Percentiles rank a stretch among this genome's conserved stretches.
Evolutionary conservation across 2,329 filamentous ascomycete species (phyloP).

Genomic region (Aschersonia sp.): DNA sequence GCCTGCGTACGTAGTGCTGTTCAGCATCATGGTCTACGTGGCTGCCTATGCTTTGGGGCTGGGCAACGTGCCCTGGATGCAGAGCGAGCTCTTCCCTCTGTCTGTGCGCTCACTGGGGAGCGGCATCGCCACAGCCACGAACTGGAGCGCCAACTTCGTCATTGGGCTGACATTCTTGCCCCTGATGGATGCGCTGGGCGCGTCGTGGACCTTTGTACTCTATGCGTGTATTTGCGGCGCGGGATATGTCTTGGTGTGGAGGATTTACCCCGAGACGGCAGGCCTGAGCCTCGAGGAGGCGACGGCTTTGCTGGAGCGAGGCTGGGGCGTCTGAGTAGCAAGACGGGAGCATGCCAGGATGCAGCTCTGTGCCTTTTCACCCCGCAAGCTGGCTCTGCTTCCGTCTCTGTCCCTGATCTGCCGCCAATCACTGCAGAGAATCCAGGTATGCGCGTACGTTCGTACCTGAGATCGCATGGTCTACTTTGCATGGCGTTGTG

Average conservation of each 20-base stretch:
- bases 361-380: not conserved
- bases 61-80: constrained; percentile 92
- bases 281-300: constrained; percentile 73
- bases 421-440: too few species aligned
- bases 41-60: constrained; percentile 75
- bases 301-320: constrained; percentile 51
- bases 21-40: constrained; percentile 70
- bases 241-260: constrained; percentile 56
- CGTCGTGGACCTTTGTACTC: constrained; percentile 64
- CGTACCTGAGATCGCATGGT: too few species aligned
- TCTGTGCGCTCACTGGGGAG: constrained; percentile 59
- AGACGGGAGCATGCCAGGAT: not conserved
- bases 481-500: too few species aligned
- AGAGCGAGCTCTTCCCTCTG: constrained; percentile 79
- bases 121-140: constrained; percentile 63
- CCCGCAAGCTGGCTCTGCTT: not conserved
- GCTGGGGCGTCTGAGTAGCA: constrained; percentile 48
- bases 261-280: constrained; percentile 75
- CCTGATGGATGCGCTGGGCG: constrained; percentile 63
- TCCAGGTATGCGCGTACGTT: too few species aligned
- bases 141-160: constrained; percentile 76
- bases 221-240: constrained; percentile 58
- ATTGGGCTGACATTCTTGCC: constrained; percentile 79
- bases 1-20: constrained; percentile 47
- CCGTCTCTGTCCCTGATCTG: too few species aligned